Conservation (phyloP, 768 basidiomycete genomes). For the Boletus reticulatus region DNA sequence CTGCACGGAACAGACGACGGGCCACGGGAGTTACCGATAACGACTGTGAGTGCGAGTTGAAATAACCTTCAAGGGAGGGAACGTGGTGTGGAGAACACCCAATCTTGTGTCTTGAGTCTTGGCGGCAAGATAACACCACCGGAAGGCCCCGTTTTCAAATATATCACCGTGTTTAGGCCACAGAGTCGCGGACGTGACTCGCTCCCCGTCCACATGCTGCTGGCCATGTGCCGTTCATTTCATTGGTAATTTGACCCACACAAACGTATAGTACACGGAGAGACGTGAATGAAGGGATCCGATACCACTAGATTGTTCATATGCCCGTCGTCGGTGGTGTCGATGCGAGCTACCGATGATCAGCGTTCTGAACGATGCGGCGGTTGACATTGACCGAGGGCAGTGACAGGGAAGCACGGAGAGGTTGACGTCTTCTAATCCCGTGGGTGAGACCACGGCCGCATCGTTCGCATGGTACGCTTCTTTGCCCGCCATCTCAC, state of each 20-base stretch:
- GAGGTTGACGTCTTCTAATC: conserved; percentile 1
- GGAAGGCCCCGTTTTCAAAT: conserved; percentile 23
- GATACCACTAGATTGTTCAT: conserved; percentile 8
- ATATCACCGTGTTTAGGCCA: not conserved
- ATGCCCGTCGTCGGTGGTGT: conserved; percentile 11
- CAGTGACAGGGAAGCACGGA: conserved; percentile 9
- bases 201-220: conserved; percentile 15
- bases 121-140: conserved; percentile 21
- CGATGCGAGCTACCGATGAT: conserved; percentile 5
- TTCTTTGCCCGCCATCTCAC: not conserved
- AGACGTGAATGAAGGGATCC: conserved; percentile 13
- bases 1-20: conserved; percentile 14
- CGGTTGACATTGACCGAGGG: not conserved
- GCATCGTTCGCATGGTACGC: not conserved
- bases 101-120: conserved; percentile 2
- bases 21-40: conserved; percentile 23
- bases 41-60: conserved; percentile 7
- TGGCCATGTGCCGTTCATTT: conserved; percentile 26
- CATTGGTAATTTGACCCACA: conserved; percentile 1
- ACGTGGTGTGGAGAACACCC: conserved; percentile 30
- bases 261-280: not conserved
- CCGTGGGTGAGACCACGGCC: conserved; percentile 1
- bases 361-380: conserved; percentile 1
- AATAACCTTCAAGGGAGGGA: conserved; percentile 32
- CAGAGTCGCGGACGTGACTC: conserved; percentile 19